phyloP scores from a whole-genome alignment of 2,329 filamentous ascomycete genomes.

The Fusarium sp. region DNA sequence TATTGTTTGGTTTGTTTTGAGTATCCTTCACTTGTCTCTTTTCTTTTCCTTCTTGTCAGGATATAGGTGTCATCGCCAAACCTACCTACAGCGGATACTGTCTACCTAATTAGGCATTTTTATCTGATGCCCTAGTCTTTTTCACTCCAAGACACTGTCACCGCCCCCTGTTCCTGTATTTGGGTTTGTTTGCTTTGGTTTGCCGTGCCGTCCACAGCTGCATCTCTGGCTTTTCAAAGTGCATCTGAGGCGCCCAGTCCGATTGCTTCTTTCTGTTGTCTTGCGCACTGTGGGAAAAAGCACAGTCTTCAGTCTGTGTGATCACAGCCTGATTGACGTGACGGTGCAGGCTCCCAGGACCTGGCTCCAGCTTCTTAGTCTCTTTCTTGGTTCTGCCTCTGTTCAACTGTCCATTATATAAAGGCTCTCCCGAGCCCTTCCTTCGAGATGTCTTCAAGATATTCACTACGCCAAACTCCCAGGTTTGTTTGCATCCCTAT shows the following conservation, averaged over 20 bases:
- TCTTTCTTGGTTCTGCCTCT: background rate
- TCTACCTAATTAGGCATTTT: constrained; percentile 3
- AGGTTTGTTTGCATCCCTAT: constrained; percentile 43
- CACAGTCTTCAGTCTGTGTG: background rate
- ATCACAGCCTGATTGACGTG: constrained; percentile 19
- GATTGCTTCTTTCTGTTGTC: constrained; percentile 22
- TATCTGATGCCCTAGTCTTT: constrained; percentile 4
- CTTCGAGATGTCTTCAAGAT: constrained; percentile 50
- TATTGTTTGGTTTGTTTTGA: background rate
- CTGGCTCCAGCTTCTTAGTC: constrained; percentile 2
- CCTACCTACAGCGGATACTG: background rate
- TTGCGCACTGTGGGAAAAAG: constrained; percentile 22
- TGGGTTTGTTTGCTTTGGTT: constrained; percentile 4
- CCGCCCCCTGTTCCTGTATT: constrained; percentile 7
- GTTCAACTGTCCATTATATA: constrained; percentile 32
- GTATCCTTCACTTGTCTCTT: background rate
- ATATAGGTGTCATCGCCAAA: background rate
- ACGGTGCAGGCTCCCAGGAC: background rate
- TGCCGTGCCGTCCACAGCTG: background rate
- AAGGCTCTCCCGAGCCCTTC: constrained; percentile 24
- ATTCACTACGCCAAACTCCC: constrained; percentile 52
- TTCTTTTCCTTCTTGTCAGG: background rate
- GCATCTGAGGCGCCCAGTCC: constrained; percentile 13
- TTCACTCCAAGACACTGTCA: constrained; percentile 15
- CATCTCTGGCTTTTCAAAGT: constrained; percentile 14